Evolutionary conservation across 805 yeast species (phyloP), one percentile per base, ranked within the genome.

Genomic region (Blastobotrys peoriensis): DNA sequence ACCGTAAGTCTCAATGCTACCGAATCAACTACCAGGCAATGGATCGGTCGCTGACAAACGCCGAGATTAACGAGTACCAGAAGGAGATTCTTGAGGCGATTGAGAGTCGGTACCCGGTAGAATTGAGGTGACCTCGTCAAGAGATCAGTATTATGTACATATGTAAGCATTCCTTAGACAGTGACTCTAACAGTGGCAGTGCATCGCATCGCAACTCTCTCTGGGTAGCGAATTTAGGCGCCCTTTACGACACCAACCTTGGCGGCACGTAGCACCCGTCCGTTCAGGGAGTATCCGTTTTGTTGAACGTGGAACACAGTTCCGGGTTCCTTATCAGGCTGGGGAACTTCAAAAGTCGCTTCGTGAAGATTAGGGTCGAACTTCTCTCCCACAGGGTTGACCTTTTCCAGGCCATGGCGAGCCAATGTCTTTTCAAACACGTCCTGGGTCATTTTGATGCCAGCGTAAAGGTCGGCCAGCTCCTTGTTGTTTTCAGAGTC

Each of bases 361-460:
- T 88, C 97, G 65, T 88, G 97, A 57, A 72, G 73, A 67, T 89
- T 86, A 50, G 97, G 96, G 64, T 88, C 95, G 57, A 89, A 88
- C 53, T 69, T 72, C 66, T 87, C 86, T 51, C 91, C 95, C 30
- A 85, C 47, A 41, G 97, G 96, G 59, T 86, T 81, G 50, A 86
- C 73, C 69, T 86, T 86, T 52, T 67, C 73, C 52, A 88, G 71
- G 34, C 97, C 97, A 66, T 88, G 91, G 60, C 72, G 81, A 47
- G 66, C 67, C 58, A 88, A 74, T 28, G 96, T 88, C 73, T 82
- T 84, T 63, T 84, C 93, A 56, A 88, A 84, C 30, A 89, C 79
- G 54, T 77, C 78, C 70, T 83, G 82, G 44, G 95, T 88, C 96
- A 88, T 86, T 58, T 79, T 77, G 48, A 88, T 89, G 62, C 97